Conservation (phyloP, 78 protist species). For the Tieghemostelium lacteum region DNA sequence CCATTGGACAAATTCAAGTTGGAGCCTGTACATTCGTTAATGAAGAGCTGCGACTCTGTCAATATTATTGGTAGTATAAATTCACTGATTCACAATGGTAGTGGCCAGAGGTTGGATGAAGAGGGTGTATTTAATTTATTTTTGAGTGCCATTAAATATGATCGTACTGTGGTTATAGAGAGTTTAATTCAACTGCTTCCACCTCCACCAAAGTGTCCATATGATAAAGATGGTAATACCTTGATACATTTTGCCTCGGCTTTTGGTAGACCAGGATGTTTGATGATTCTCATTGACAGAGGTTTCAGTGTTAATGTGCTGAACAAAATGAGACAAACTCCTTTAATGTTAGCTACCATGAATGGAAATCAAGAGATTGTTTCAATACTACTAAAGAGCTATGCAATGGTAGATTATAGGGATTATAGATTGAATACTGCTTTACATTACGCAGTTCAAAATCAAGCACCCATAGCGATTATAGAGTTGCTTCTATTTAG, state of each 20-base stretch:
- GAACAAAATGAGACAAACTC: slow-evolving; percentile 14
- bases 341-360: slow-evolving; percentile 33
- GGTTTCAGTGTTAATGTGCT: background rate
- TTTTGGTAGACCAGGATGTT: slow-evolving; percentile 5
- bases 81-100: slow-evolving; percentile 12
- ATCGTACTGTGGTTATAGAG: slow-evolving; percentile 19
- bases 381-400: background rate
- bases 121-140: background rate
- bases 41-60: too few relatives aligned
- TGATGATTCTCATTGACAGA: background rate
- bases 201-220: too few relatives aligned
- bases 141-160: background rate
- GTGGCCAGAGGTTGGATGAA: background rate
- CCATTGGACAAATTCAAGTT: background rate
- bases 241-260: slow-evolving; percentile 22
- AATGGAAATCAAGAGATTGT: background rate
- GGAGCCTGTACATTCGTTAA: too few relatives aligned
- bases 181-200: background rate
- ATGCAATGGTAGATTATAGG: slow-evolving; percentile 1
- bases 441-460: background rate
- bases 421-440: slow-evolving; percentile 8
- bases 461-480: background rate
- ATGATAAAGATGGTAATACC: slow-evolving; percentile 44
- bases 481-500: background rate
- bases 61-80: background rate